Conservation (phyloP, 148 eudicot species). For the Agrostemma githago region DNA sequence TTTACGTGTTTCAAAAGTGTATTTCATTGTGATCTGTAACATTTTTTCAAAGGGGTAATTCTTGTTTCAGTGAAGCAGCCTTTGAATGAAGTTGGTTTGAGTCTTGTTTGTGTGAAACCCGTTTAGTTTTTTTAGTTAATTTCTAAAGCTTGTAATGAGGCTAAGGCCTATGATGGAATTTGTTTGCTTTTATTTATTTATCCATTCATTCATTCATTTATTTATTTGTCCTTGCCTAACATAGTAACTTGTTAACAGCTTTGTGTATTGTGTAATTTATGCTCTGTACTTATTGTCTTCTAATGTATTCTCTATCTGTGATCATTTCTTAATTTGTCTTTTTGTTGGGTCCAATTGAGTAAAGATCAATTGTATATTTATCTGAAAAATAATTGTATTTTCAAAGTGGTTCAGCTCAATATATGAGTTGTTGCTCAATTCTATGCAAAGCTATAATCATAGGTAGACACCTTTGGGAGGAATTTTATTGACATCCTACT, state of each 20-base stretch:
- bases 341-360: not conserved
- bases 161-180: not conserved
- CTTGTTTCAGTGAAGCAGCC: not conserved
- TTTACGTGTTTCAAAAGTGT: not conserved
- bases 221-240: not conserved
- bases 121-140: not conserved
- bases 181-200: not conserved
- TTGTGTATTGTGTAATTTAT: not conserved
- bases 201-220: too few species aligned
- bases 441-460: slow-evolving; percentile 4
- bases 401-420: not conserved
- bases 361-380: not conserved
- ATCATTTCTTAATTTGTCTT: not conserved
- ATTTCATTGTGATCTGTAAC: not conserved
- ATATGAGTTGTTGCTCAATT: not conserved
- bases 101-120: not conserved
- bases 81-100: not conserved
- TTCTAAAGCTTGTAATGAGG: not conserved
- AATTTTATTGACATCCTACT: not conserved
- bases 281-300: not conserved
- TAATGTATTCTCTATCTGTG: not conserved
- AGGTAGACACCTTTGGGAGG: not conserved
- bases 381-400: not conserved
- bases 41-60: not conserved
- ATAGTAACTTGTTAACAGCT: not conserved